These are phyloP conservation scores for Yarrowia bubula DNA, from an alignment of 805 yeast genomes.

Conservation along the genomic window DNA sequence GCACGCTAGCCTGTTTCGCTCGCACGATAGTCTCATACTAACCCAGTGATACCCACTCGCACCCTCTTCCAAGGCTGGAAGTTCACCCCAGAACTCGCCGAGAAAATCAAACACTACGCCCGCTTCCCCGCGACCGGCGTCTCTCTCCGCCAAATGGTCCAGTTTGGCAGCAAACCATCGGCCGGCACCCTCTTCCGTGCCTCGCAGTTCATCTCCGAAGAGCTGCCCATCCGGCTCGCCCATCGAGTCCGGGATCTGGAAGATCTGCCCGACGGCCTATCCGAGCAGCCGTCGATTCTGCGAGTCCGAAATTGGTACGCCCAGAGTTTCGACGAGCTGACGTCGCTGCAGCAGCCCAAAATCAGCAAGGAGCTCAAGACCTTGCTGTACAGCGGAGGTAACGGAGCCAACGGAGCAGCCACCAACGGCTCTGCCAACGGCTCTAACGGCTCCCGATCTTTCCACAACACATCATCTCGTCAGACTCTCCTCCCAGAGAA, in stretches of 20 bases:
- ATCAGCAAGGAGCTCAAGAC: conserved; percentile 44
- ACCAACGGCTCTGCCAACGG: not conserved
- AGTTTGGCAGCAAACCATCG: conserved; percentile 75
- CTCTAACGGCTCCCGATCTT: not conserved
- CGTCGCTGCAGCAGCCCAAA: conserved; percentile 58
- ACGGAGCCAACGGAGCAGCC: conserved; percentile 17
- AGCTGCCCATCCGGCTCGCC: conserved; percentile 81
- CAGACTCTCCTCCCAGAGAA: conserved; percentile 27
- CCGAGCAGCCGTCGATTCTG: conserved; percentile 68
- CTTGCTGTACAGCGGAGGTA: conserved; percentile 35
- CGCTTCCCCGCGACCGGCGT: conserved; percentile 79
- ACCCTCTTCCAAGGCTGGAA: conserved; percentile 35
- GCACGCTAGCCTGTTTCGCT: not conserved
- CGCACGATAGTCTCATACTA: not conserved
- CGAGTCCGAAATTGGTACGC: conserved; percentile 87
- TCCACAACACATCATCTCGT: conserved; percentile 23
- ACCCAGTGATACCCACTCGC: not conserved
- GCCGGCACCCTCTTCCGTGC: conserved; percentile 81
- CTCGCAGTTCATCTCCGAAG: conserved; percentile 79
- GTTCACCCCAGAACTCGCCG: conserved; percentile 46
- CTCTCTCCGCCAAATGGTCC: conserved; percentile 84
- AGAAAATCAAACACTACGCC: conserved; percentile 63
- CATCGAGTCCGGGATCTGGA: conserved; percentile 83
- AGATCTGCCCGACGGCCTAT: conserved; percentile 70
- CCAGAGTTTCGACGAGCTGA: conserved; percentile 77